Base-by-base conservation (phyloP, 1,139 yeast genomes). In the Scheffersomyces segobiensis region DNA sequence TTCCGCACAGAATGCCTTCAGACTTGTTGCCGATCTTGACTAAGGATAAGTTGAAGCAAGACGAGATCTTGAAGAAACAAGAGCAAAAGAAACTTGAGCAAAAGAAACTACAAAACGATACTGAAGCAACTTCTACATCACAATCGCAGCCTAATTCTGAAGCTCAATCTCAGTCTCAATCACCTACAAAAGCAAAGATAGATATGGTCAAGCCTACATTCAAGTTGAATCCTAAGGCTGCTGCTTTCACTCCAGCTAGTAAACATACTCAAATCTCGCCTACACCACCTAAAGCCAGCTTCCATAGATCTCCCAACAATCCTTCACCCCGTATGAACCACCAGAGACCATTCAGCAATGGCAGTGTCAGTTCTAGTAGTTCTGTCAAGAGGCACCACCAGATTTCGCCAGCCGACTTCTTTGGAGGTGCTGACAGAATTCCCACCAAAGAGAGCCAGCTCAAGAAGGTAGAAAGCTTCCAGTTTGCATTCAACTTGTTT, bases 1-100 rank as follows among this genome's bases (percentile, higher is more conserved):
- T 92, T 32, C 91, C 91, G 3, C 85, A 86, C 63, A 86, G 86
- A 61, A 81, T 88, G 67, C 97, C 97, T 5, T 71, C 84, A 47
- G 97, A 92, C 69, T 80, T 91, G 68, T 80, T 89, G 61, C 95
- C 96, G 4, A 88, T 90, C 48, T 77, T 89, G 52, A 79, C 93
- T 7, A 89, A 88, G 70, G 91, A 87, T 67, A 87, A 85, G 67
- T 71, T 73, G 39, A 87, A 86, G 68, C 91, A 87, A 68, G 86
- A 85, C 60, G 89, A 87, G 68, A 86, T 86, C 53, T 67, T 79
- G 63, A 73, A 76, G 67, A 79, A 77, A 61, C 78, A 73, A 59
- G 66, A 63, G 46, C 68, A 64, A 42, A 61, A 12, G 42, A 32
- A 32, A 14, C 12, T 32, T n/a, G 66, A 63, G 46, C 68, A 64